Conservation (phyloP, 2,329 filamentous ascomycete species). For the Verticillium nonalfalfae region DNA sequence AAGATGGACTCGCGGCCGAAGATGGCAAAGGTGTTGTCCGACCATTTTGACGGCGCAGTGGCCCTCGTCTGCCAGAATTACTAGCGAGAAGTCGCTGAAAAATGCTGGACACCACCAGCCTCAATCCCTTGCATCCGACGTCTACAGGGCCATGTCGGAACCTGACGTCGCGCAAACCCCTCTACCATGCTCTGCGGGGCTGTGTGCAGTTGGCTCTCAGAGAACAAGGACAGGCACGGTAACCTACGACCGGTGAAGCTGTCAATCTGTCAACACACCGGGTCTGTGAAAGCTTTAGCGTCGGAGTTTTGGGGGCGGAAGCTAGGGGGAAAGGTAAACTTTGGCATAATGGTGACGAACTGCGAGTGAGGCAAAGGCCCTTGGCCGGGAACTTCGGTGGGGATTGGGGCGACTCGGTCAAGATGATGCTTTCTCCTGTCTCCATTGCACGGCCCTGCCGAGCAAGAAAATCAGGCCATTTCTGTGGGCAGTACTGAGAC, state of each 20-base stretch:
- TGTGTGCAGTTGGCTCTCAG: not conserved
- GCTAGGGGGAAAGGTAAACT: not conserved
- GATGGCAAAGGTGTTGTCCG: not conserved
- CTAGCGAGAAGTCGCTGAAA: no score
- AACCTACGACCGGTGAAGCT: not conserved
- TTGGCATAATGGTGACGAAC: not conserved
- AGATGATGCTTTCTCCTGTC: not conserved
- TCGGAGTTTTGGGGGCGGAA: no score
- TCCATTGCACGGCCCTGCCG: not conserved
- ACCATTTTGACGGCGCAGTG: not conserved
- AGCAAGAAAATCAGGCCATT: not conserved
- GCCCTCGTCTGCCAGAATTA: no score
- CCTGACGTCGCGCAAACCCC: not conserved
- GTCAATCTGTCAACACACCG: not conserved
- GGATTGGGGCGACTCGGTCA: not conserved
- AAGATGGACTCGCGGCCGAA: not conserved
- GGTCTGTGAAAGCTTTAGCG: not conserved
- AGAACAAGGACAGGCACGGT: not conserved
- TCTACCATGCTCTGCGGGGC: not conserved
- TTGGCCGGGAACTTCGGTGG: not conserved
- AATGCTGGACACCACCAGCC: not conserved
- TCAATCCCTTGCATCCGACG: not conserved
- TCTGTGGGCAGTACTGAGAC: not conserved
- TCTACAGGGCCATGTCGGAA: not conserved
- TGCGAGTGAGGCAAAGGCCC: not conserved